Base-by-base conservation (phyloP, 2,329 filamentous ascomycete species). In the Hymenoscyphus repandus region DNA sequence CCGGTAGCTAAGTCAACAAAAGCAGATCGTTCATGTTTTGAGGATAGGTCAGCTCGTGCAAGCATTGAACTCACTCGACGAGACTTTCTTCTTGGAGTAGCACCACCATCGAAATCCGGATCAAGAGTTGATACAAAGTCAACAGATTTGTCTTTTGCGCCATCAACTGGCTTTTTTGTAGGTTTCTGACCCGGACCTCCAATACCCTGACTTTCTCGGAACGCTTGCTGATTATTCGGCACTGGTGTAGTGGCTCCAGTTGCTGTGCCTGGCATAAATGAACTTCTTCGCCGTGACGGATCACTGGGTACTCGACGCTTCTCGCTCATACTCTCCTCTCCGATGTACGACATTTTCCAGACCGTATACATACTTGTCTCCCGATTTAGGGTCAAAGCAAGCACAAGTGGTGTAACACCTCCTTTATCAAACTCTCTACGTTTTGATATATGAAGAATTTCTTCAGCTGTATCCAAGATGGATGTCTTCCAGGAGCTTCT, bases 11-110 rank as follows among this genome's bases (percentile, higher is more conserved):
- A 79, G 44, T 96, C 90, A 27, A 83, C 79, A 64, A 95, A 95
- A n/a, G 84, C 79, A 1, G 84, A 77, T 61, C 88, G 79, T 59
- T 95, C 90, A 58, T 92, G 88, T 13, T 86, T 93, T 9, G 88
- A 85, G 0, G 89, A 92, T 17, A 96, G 73, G 65, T 96, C 92
- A 31, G 88, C 87, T 62, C 92, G 79, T 13, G 91, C 91, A 47
- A 96, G 75, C 70, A 96, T 79, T 13, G 92, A 97, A 71, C 93
- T 99, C 22, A 97, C 86, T 45, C 93, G 82, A 39, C 93, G 82
- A 15, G 82, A 85, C 54, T 80, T 81, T 52, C 81, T 74, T 46
- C 81, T 72, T 0, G 76, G 76, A 11, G 74, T 73, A 13, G 75
- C 73, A n/a, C 68, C 65, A 10, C 71, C 74, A 49, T 78, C 73